Conservation (phyloP, 2,329 filamentous ascomycete genomes). For the Phialocephala sp. region DNA sequence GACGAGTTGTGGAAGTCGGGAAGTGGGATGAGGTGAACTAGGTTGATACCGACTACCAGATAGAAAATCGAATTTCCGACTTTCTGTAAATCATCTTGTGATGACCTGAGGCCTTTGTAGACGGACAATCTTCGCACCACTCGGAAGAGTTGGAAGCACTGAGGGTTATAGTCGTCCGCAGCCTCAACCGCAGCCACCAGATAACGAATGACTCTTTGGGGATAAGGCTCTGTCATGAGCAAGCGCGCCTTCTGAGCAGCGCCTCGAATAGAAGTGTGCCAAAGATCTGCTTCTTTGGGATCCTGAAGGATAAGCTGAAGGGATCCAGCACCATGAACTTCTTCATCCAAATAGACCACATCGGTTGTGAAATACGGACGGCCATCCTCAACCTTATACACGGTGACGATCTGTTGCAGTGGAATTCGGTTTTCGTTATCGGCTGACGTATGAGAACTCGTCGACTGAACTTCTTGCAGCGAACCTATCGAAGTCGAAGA, state of each 20-base stretch:
- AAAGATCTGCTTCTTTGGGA: conserved; percentile 67
- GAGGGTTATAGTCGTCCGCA: conserved; percentile 71
- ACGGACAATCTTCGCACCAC: conserved; percentile 67
- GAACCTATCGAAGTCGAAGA: conserved; percentile 64
- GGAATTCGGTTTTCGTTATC: conserved; percentile 61
- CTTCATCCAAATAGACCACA: conserved; percentile 71
- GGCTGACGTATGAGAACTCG: conserved; percentile 52
- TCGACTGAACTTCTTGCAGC: conserved; percentile 64
- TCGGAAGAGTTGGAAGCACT: conserved; percentile 71
- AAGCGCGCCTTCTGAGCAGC: conserved; percentile 62
- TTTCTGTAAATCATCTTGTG: conserved; percentile 70
- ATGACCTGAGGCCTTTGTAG: conserved; percentile 59
- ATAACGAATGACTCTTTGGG: conserved; percentile 65
- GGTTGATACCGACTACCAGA: conserved; percentile 71
- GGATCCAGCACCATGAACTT: conserved; percentile 62
- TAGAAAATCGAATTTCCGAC: conserved; percentile 69
- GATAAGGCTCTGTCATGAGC: conserved; percentile 57
- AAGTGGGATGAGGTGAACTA: conserved; percentile 70
- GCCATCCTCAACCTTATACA: conserved; percentile 70
- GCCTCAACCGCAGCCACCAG: conserved; percentile 66
- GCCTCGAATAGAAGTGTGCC: conserved; percentile 66
- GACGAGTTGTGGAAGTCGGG: conserved; percentile 59
- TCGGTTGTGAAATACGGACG: conserved; percentile 70
- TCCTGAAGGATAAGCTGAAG: conserved; percentile 69
- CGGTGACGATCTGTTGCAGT: conserved; percentile 69